Base-by-base conservation (phyloP, 345 rosid species). In the Clausena lansium region DNA sequence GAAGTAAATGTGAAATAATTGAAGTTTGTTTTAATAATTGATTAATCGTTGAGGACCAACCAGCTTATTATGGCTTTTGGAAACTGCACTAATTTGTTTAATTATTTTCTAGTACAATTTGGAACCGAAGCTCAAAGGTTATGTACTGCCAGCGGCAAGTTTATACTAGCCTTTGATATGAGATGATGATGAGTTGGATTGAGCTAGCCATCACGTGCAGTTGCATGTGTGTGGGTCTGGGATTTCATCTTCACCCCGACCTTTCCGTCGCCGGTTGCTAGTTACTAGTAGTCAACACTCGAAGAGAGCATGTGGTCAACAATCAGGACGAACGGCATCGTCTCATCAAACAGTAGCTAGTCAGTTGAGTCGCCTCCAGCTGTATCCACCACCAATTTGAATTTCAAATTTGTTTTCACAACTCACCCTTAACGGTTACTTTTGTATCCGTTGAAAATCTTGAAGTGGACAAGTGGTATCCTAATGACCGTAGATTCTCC, bases 391-490 rank as follows among this genome's bases (percentile, higher is more conserved):
- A 4, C 35, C 17, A 54, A 62, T 81, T 73, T 77, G 78, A 81
- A 81, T 10, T 81, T 74, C 68, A 81, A 81, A 72, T 2, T 3
- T 1, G 2, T 61, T 65, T 76, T 7, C 9, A 27, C 45, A 32
- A 67, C 27, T 17, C 25, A 14, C 71, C 58, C 65, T 81, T 72
- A 45, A 71, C 47, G 67, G 76, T 73, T 36, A 36, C 55, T 59
- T 63, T 61, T 24, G 57, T 55, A 24, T 62, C 78, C 77, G 77
- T 81, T 71, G 11, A n/a, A 22, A 45, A 67, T 58, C 79, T 62
- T 27, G 67, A 75, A 63, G 67, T n/a, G n/a, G n/a, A n/a, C n/a
- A n/a, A n/a, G n/a, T 76, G 67, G 76, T 65, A 19, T 61, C 83
- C 77, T 41, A n/a, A 3, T 65, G 77, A 45, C 75, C 78, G 66